phyloP scores from a whole-genome alignment of 1,139 yeast genomes.

The Suhomyces chickasaworum region DNA sequence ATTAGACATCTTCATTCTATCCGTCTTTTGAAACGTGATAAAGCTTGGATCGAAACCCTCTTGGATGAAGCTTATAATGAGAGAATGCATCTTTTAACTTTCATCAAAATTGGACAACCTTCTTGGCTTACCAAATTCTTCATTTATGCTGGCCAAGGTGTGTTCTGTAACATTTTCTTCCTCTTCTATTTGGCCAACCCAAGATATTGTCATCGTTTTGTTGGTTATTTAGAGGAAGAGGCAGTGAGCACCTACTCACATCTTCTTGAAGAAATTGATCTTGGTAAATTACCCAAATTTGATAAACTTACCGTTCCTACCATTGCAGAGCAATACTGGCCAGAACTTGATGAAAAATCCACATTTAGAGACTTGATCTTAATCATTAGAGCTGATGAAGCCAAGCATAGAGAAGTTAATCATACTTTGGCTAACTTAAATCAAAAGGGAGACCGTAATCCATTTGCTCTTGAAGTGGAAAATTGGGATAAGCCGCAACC shows the following conservation, averaged over 20 bases:
- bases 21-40: slow-evolving; percentile 62
- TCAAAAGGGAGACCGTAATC: slow-evolving; percentile 60
- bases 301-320: slow-evolving; percentile 49
- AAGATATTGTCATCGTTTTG: slow-evolving; percentile 70
- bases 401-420: slow-evolving; percentile 76
- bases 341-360: slow-evolving; percentile 49
- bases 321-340: slow-evolving; percentile 67
- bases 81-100: slow-evolving; percentile 74
- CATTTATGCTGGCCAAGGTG: slow-evolving; percentile 70
- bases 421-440: slow-evolving; percentile 72
- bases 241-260: slow-evolving; percentile 74
- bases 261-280: slow-evolving; percentile 55
- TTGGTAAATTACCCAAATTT: slow-evolving; percentile 54
- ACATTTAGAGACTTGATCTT: slow-evolving; percentile 61
- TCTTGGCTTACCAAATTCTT: slow-evolving; percentile 58
- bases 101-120: slow-evolving; percentile 66
- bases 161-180: slow-evolving; percentile 69
- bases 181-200: slow-evolving; percentile 62
- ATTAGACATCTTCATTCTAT: slow-evolving; percentile 65
- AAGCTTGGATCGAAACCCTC: slow-evolving; percentile 76
- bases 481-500: slow-evolving; percentile 55
- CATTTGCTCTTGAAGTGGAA: slow-evolving; percentile 56
- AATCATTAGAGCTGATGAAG: slow-evolving; percentile 64
- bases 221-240: slow-evolving; percentile 79
- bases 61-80: slow-evolving; percentile 80